These are phyloP conservation scores for Fusarium nodosum DNA, from an alignment of 2,329 filamentous ascomycete species.

Conservation along the genomic window DNA sequence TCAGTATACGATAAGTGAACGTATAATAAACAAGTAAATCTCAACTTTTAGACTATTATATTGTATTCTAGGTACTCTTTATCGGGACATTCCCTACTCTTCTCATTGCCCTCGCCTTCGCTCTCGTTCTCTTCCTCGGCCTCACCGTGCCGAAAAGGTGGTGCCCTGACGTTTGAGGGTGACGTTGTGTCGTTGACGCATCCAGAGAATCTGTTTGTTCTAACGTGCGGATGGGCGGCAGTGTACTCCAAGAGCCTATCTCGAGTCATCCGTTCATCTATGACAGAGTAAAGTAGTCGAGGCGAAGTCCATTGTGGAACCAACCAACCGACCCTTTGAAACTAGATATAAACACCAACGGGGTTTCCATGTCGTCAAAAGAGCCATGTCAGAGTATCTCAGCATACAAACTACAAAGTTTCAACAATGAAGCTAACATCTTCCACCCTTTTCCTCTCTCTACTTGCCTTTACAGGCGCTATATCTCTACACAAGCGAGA, in stretches of 20 bases:
- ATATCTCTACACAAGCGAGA: constrained; percentile 50
- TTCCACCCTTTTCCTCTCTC: constrained; percentile 39
- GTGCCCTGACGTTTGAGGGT: constrained; percentile 39
- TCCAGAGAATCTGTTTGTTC: constrained; percentile 29
- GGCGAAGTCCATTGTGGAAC: not conserved
- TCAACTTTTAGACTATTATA: not conserved
- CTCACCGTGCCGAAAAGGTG: constrained; percentile 34
- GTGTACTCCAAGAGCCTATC: not conserved
- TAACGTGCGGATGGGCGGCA: constrained; percentile 32
- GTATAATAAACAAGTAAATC: constrained; percentile 2
- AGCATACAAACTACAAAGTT: constrained; percentile 4
- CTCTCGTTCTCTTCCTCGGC: constrained; percentile 21
- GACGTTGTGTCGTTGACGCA: constrained; percentile 36
- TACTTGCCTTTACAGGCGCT: constrained; percentile 49
- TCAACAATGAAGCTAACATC: constrained; percentile 55
- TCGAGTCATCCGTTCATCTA: constrained; percentile 9
- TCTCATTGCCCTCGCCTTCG: not conserved
- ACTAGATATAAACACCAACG: constrained; percentile 4
- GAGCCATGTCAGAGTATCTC: not conserved
- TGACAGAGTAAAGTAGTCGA: constrained; percentile 11
- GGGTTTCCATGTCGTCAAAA: constrained; percentile 3
- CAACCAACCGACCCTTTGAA: not conserved
- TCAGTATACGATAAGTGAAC: not conserved
- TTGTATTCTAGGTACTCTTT: too few relatives aligned
- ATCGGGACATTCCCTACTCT: constrained; percentile 15